Percentiles rank a stretch among this genome's conserved stretches.
phyloP scores from a whole-genome alignment of 352 stramenopile species.

The Globisporangium megalacanthum region DNA sequence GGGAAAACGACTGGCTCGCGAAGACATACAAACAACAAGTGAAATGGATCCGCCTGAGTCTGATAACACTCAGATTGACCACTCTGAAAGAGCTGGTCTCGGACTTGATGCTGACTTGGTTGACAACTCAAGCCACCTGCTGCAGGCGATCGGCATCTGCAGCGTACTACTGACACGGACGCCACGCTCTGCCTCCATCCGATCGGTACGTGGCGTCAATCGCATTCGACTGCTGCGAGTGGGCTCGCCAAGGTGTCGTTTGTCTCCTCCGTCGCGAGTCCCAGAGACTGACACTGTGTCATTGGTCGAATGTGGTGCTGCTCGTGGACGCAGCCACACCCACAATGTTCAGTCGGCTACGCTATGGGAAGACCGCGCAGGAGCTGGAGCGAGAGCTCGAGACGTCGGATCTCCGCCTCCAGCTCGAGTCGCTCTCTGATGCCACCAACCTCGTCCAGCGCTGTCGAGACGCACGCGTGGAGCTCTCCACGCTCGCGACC shows the following conservation, averaged over 20 bases:
- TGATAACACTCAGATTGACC: too few relatives aligned
- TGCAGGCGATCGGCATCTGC: not conserved
- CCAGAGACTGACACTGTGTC: not conserved
- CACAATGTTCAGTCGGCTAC: not conserved
- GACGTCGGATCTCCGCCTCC: not conserved
- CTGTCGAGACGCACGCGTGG: not conserved
- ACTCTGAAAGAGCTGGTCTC: not conserved
- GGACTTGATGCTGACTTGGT: not conserved
- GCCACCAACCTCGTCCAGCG: slow-evolving; percentile 5
- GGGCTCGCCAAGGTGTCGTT: too few relatives aligned
- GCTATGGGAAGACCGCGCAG: slow-evolving; percentile 1
- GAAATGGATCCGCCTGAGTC: not conserved
- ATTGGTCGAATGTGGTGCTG: slow-evolving; percentile 3
- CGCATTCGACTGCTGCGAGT: too few relatives aligned
- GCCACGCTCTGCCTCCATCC: not conserved
- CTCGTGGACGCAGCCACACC: not conserved
- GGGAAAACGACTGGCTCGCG: not conserved
- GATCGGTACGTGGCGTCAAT: not conserved
- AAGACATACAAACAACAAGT: not conserved
- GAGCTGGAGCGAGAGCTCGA: slow-evolving; percentile 3
- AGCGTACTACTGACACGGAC: not conserved
- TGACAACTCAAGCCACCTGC: not conserved
- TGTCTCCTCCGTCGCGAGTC: too few relatives aligned
- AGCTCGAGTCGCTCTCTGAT: slow-evolving; percentile 3
- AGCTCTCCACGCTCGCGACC: slow-evolving; percentile 9